Percentiles rank a stretch among this genome's conserved stretches.
Evolutionary conservation across 768 basidiomycete species (phyloP).

Genomic region (Lentinula raphanica): DNA sequence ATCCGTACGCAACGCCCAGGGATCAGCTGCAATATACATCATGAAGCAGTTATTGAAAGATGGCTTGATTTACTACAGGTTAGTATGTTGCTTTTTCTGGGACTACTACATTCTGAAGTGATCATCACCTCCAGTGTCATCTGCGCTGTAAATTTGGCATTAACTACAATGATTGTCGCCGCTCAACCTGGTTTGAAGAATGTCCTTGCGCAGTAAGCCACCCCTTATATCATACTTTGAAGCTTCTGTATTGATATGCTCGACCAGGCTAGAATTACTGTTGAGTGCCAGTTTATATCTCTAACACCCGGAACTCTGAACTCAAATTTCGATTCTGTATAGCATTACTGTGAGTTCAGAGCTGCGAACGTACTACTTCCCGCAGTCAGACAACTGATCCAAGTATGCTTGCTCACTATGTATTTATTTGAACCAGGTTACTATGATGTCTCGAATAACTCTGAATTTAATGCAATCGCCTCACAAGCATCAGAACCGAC

Average conservation of each 20-base stretch:
- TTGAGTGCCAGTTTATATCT: neutral
- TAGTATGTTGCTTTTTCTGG: neutral
- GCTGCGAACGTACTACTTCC: neutral
- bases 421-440: neutral
- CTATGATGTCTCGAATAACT: constrained; percentile 3
- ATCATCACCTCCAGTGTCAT: neutral
- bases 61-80: constrained; percentile 1
- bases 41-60: neutral
- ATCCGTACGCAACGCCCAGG: neutral
- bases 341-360: neutral
- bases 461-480: neutral
- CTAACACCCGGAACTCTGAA: neutral
- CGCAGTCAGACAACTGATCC: neutral
- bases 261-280: constrained; percentile 1
- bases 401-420: neutral
- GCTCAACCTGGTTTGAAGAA: constrained; percentile 10
- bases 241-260: neutral
- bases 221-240: neutral
- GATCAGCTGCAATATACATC: neutral
- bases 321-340: neutral
- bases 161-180: constrained; percentile 1
- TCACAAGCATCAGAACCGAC: neutral
- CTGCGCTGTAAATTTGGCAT: neutral
- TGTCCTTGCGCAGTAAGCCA: neutral
- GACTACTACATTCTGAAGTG: neutral